Evolutionary conservation across 306 rosid genomes (phyloP), one percentile per base, ranked within the genome.

Genomic region (Acacia confusa): DNA sequence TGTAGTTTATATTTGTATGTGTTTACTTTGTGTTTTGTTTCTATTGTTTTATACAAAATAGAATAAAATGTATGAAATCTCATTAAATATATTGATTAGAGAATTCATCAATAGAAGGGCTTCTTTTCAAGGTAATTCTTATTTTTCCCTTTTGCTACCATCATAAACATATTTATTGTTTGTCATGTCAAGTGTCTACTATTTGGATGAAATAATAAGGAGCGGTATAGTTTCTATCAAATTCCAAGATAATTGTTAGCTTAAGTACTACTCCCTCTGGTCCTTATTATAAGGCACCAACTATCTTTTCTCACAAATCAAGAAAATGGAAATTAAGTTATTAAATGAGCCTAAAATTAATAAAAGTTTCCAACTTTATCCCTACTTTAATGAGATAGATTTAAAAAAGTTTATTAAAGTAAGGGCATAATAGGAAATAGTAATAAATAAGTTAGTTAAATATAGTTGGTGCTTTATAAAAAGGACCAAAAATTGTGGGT

Each of bases 91-190:
- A 80, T 36, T 1, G 7, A 36, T 36, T 36, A 36, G 40, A 36
- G 40, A 36, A 36, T 36, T 7, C 40, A 43, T 74, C 10, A 85
- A 50, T 78, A 92, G 82, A 88, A 87, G 20, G 94, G 88, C 79
- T 65, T 90, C 84, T 92, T 43, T 14, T 11, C 90, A 27, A 90
- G 84, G 74, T 91, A 84, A 88, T 24, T 60, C 34, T 25, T 60
- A 24, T 24, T 60, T 60, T 60, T 7, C 34, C 6, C 7, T 25
- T 0, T 60, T 24, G 66, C 28, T 9, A 10, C 15, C 11, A 16
- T 9, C 32, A 58, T 24, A 24, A 24, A 24, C 24, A 57, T 57
- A 9, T 25, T 60, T 25, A 7, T 60, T 3, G 27, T 58, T 10
- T 22, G 65, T 22, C 65, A 3, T 25, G 14, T 60, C 66, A 58